Conservation (phyloP, 352 stramenopile genomes). For the Phytopythium mirpurense region DNA sequence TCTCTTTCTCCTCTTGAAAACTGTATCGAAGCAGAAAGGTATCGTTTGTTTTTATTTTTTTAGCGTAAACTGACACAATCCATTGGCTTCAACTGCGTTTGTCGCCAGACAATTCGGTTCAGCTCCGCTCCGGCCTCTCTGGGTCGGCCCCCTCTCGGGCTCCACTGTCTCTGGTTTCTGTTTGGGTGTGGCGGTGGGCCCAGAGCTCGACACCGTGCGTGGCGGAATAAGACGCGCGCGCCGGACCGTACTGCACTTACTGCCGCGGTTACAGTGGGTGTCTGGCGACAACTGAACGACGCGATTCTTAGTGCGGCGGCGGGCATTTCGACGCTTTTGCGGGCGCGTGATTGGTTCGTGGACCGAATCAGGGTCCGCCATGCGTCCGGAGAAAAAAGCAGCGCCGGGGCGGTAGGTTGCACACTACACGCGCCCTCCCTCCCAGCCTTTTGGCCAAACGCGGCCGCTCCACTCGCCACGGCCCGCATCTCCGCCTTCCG, state of each 20-base stretch:
- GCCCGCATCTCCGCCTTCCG: not conserved
- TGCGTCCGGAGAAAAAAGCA: conserved; percentile 1
- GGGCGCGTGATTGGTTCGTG: not conserved
- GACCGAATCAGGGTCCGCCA: not conserved
- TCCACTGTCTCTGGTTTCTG: not conserved
- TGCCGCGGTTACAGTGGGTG: too few species aligned
- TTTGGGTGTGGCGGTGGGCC: too few species aligned
- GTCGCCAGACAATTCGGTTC: conserved; percentile 3
- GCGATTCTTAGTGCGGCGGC: not conserved
- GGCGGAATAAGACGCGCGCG: conserved; percentile 7
- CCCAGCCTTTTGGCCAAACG: not conserved
- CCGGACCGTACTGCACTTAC: not conserved
- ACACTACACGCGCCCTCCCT: not conserved
- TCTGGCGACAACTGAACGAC: not conserved
- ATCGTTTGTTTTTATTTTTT: too few species aligned
- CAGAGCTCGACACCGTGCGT: too few species aligned
- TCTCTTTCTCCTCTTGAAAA: not conserved
- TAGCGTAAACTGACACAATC: too few species aligned
- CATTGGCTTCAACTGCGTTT: not conserved
- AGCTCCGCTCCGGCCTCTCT: not conserved
- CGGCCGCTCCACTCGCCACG: not conserved
- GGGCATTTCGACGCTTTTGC: not conserved
- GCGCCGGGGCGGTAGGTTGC: not conserved
- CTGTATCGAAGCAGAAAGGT: not conserved
- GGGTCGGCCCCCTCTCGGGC: not conserved